Evolutionary conservation across 2,329 filamentous ascomycete genomes (phyloP).

Genomic region (Stachybotrys elegans): DNA sequence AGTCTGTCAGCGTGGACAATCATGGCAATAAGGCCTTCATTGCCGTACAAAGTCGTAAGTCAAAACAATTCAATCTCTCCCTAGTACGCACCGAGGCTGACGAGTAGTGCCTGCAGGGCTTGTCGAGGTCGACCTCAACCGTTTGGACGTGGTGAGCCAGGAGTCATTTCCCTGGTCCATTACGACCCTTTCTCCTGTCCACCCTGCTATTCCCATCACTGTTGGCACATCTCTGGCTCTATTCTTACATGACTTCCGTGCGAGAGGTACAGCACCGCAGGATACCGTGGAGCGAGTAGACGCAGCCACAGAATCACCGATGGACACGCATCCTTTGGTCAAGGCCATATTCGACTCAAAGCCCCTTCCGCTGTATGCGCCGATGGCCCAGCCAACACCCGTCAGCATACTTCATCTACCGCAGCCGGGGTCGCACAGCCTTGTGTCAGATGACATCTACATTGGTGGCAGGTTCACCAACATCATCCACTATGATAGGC

Average conservation of each 20-base stretch:
- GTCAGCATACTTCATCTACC: conserved; percentile 78
- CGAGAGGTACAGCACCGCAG: conserved; percentile 22
- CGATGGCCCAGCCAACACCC: conserved; percentile 74
- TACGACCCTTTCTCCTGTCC: conserved; percentile 70
- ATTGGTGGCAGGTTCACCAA: conserved; percentile 84
- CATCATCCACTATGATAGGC: conserved; percentile 83
- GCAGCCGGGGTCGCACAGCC: conserved; percentile 41
- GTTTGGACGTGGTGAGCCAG: conserved; percentile 62
- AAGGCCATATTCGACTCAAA: conserved; percentile 45
- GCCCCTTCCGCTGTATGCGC: conserved; percentile 56
- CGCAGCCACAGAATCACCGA: conserved; percentile 9
- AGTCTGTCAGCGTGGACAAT: conserved; percentile 78
- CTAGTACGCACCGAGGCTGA: conserved; percentile 4
- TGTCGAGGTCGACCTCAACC: conserved; percentile 76
- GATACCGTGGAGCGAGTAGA: conserved; percentile 33
- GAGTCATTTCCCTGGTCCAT: conserved; percentile 77
- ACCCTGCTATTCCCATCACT: conserved; percentile 66
- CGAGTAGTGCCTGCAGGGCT: conserved; percentile 38
- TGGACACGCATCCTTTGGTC: conserved; percentile 23
- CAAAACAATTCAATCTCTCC: neutral
- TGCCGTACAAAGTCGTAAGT: conserved; percentile 66
- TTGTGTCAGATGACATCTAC: conserved; percentile 74
- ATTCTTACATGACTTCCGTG: conserved; percentile 75
- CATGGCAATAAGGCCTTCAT: conserved; percentile 66
- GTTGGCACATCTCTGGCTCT: conserved; percentile 78